These are phyloP conservation scores for Coleophoma crateriformis DNA, from an alignment of 2,329 filamentous ascomycete species.

Conservation along the genomic window DNA sequence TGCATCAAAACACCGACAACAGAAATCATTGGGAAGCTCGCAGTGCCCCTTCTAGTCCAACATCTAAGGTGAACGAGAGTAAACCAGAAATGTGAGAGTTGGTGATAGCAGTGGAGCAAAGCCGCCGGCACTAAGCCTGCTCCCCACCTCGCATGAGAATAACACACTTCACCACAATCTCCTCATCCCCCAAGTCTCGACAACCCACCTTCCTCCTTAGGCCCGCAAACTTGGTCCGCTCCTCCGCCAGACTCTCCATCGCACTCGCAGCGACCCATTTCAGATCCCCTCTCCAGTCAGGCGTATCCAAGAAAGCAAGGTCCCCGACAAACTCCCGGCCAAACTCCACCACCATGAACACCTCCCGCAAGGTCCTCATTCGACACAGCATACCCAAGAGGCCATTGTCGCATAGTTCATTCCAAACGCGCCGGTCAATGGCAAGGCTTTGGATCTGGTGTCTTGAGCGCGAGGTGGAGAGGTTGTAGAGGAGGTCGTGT, in stretches of 20 bases:
- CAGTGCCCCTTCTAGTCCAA: too few relatives aligned
- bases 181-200: constrained; percentile 1
- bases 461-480: constrained; percentile 13
- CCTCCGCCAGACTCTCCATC: constrained; percentile 9
- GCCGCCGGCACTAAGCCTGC: constrained; percentile 5
- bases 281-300: constrained; percentile 18
- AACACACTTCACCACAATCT: constrained; percentile 15
- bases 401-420: constrained; percentile 16
- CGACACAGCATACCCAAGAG: constrained; percentile 13
- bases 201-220: neutral
- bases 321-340: constrained; percentile 13
- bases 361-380: constrained; percentile 13
- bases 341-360: constrained; percentile 21
- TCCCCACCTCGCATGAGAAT: constrained; percentile 20
- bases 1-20: too few relatives aligned
- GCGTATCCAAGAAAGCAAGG: constrained; percentile 13
- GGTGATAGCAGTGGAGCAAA: too few relatives aligned
- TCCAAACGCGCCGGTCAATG: constrained; percentile 18
- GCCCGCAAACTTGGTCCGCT: constrained; percentile 7
- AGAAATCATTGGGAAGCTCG: too few relatives aligned
- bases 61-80: too few relatives aligned
- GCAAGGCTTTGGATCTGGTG: constrained; percentile 13
- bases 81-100: too few relatives aligned
- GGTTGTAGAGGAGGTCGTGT: constrained; percentile 15
- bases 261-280: constrained; percentile 15